Base-by-base conservation (phyloP, 371 early-diverging fungal genomes). In the Scutellospora calospora region DNA sequence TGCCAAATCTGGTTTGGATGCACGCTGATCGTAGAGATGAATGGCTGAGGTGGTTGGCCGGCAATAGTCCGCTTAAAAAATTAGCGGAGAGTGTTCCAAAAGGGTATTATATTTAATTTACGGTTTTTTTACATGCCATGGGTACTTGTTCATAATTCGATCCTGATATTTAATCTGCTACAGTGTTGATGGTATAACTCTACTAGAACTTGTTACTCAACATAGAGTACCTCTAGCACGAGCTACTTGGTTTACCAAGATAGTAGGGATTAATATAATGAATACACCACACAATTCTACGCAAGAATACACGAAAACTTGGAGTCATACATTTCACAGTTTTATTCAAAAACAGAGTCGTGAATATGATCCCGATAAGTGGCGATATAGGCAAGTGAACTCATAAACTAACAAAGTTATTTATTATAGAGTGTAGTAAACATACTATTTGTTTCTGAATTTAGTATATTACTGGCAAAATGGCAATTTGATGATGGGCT, bases 161-260 rank as follows among this genome's bases (percentile, higher is more conserved):
- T 62, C 4, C 4, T 31, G 25, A 0, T 5, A 62, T 62, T 62
- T 62, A 62, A 62, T 29, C 14, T 29, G 14, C 22, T 90, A 90
- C 84, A 91, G 88, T n/a, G 88, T 91, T 83, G 92, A 93, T 51
- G 89, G 90, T 9, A 93, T 91, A 27, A 89, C 89, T 51, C 79
- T 95, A 41, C 74, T 94, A 20, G 94, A 93, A 20, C 81, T 88
- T 5, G 80, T 95, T 76, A 88, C 90, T 11, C 81, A 84, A 54
- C 86, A 89, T 29, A 88, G 87, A 41, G 93, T 95, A 3, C 93
- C 95, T 0, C 84, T 93, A 73, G 81, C 89, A 54, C 87, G 94
- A n/a, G 94, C 95, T 0, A 85, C 93, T 9, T 95, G 95, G 95
- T 92, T 90, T 69, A 92, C 94, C 49, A 91, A 93, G 76, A 87